These are phyloP conservation scores for Saccharata proteae DNA, from an alignment of 2,329 filamentous ascomycete genomes.

Conservation along the genomic window DNA sequence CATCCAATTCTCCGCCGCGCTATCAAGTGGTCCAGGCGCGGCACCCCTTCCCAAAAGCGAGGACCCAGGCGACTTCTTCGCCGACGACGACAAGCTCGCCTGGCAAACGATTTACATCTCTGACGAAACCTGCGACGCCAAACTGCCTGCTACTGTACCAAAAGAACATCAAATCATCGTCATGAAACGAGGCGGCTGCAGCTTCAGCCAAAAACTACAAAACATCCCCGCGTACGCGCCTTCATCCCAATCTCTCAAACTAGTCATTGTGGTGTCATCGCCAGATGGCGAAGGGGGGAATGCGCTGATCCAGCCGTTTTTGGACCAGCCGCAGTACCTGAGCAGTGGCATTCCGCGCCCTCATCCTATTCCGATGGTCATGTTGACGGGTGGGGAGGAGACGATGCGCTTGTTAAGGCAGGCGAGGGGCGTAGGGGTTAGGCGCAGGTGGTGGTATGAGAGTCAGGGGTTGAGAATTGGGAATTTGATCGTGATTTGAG, in stretches of 20 bases:
- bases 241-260: constrained; percentile 50
- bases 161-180: constrained; percentile 63
- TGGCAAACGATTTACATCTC: constrained; percentile 63
- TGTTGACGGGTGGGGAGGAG: constrained; percentile 61
- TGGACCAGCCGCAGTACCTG: constrained; percentile 64
- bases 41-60: constrained; percentile 55
- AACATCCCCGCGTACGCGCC: constrained; percentile 73
- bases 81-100: constrained; percentile 36
- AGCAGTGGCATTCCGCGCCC: constrained; percentile 56
- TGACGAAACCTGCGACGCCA: constrained; percentile 51
- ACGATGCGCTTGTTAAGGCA: constrained; percentile 51
- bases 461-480: constrained; percentile 68
- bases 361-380: constrained; percentile 68
- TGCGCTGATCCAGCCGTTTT: constrained; percentile 49
- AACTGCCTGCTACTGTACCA: constrained; percentile 40
- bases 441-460: constrained; percentile 66
- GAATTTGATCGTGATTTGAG: constrained; percentile 60
- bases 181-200: constrained; percentile 70
- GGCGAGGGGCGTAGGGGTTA: constrained; percentile 59
- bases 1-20: constrained; percentile 28
- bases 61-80: constrained; percentile 22
- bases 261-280: constrained; percentile 66
- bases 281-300: constrained; percentile 33
- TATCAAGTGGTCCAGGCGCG: constrained; percentile 50
- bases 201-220: constrained; percentile 68